Evolutionary conservation across 305 asterid genomes (phyloP).

Genomic region (Fraxinus baroniana): DNA sequence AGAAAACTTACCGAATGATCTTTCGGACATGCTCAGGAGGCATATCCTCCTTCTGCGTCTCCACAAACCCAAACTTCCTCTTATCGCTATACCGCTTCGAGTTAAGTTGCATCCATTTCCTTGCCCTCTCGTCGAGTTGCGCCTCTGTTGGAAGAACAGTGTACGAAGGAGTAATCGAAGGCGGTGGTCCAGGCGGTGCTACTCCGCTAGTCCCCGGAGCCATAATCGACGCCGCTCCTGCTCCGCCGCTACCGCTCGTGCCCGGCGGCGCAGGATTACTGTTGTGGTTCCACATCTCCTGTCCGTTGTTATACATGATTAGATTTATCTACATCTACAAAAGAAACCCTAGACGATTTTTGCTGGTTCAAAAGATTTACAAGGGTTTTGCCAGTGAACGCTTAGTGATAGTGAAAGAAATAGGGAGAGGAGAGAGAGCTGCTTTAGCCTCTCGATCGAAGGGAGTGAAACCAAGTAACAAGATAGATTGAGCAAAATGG

Average conservation of each 20-base stretch:
- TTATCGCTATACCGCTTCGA: constrained; percentile 90
- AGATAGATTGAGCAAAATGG: neutral
- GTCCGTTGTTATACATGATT: constrained; percentile 56
- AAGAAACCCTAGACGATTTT: neutral
- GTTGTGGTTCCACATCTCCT: constrained; percentile 50
- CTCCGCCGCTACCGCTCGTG: constrained; percentile 40
- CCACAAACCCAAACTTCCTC: constrained; percentile 94
- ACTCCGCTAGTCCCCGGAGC: constrained; percentile 53
- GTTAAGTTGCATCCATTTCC: constrained; percentile 98
- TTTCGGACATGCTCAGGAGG: constrained; percentile 98
- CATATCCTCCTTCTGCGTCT: constrained; percentile 99
- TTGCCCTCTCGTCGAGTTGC: constrained; percentile 92
- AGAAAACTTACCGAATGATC: constrained; percentile 64
- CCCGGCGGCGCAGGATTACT: constrained; percentile 77
- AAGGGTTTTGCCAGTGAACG: neutral
- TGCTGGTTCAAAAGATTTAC: neutral
- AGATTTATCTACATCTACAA: constrained; percentile 1
- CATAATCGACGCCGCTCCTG: constrained; percentile 29
- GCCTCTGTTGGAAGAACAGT: constrained; percentile 90
- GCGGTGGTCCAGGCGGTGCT: constrained; percentile 44
- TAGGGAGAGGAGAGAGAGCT: neutral
- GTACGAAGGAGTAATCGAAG: constrained; percentile 73
- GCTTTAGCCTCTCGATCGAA: neutral
- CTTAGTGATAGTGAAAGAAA: neutral
- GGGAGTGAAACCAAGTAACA: neutral